A percentile compares a stretch with the other conserved stretches of the same genome.
phyloP scores from a whole-genome alignment of 331 rosid species.

The Quercus phellos region DNA sequence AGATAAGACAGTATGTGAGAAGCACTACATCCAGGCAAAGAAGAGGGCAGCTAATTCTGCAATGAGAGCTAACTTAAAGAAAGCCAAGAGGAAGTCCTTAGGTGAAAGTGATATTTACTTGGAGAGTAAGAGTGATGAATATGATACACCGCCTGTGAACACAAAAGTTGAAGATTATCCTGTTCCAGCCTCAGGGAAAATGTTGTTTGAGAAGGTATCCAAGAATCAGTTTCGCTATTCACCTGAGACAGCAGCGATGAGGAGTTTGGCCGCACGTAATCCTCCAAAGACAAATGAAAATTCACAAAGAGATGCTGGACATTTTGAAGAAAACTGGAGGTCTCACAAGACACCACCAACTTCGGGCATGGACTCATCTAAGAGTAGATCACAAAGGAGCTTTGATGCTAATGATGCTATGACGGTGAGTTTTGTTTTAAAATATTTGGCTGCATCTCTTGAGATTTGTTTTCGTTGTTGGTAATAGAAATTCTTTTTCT shows the following conservation, averaged over 20 bases:
- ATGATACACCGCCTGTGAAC: constrained; percentile 43
- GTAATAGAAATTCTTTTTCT: not conserved
- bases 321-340: constrained; percentile 58
- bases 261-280: constrained; percentile 31
- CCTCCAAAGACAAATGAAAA: constrained; percentile 31
- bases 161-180: constrained; percentile 33
- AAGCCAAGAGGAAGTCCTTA: constrained; percentile 70
- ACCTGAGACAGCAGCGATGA: constrained; percentile 38
- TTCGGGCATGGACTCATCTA: constrained; percentile 49
- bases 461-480: not conserved
- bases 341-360: constrained; percentile 41
- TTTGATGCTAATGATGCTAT: constrained; percentile 68
- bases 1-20: constrained; percentile 94
- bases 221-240: constrained; percentile 64
- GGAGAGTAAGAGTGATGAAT: constrained; percentile 85
- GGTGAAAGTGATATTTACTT: constrained; percentile 54
- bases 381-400: constrained; percentile 51
- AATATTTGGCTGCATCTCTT: not conserved
- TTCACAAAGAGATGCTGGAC: constrained; percentile 36
- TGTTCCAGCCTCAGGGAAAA: constrained; percentile 39
- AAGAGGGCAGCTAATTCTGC: constrained; percentile 98
- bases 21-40: constrained; percentile 96
- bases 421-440: constrained; percentile 46
- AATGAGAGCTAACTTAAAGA: constrained; percentile 83
- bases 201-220: constrained; percentile 48